A percentile compares a stretch with the other conserved stretches of the same genome.
These are phyloP conservation scores for Solanum dulcamara DNA, from an alignment of 257 asterid species.

Conservation along the genomic window DNA sequence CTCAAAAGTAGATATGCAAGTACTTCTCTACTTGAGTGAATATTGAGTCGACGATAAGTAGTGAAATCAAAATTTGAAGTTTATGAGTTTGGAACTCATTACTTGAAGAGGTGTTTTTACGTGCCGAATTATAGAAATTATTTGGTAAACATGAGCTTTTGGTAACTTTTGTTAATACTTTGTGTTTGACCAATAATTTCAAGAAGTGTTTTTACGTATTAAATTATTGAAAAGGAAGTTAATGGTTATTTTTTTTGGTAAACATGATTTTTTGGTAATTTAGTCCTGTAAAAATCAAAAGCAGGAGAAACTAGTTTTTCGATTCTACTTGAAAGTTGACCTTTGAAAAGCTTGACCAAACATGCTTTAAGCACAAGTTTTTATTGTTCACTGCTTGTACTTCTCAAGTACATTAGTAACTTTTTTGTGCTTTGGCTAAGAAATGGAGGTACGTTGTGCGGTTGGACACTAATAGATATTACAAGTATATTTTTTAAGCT, in stretches of 20 bases:
- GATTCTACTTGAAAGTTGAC: background rate
- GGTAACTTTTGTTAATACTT: background rate
- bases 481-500: background rate
- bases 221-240: background rate
- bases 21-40: background rate
- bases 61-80: too few relatives aligned
- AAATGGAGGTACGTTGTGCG: background rate
- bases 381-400: background rate
- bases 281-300: background rate
- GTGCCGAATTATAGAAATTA: too few relatives aligned
- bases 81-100: background rate
- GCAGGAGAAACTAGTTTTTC: background rate
- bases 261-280: background rate
- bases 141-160: too few relatives aligned
- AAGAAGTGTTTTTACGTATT: background rate
- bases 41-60: background rate
- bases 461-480: background rate
- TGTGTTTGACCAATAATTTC: background rate
- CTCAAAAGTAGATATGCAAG: background rate
- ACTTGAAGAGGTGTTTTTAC: too few relatives aligned
- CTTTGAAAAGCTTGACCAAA: background rate
- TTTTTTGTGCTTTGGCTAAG: background rate
- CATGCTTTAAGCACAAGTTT: background rate
- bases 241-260: background rate
- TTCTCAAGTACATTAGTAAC: background rate